Evolutionary conservation across 371 early-diverging fungal species (phyloP).

Genomic region (Thermomucor indicae-seudaticae): DNA sequence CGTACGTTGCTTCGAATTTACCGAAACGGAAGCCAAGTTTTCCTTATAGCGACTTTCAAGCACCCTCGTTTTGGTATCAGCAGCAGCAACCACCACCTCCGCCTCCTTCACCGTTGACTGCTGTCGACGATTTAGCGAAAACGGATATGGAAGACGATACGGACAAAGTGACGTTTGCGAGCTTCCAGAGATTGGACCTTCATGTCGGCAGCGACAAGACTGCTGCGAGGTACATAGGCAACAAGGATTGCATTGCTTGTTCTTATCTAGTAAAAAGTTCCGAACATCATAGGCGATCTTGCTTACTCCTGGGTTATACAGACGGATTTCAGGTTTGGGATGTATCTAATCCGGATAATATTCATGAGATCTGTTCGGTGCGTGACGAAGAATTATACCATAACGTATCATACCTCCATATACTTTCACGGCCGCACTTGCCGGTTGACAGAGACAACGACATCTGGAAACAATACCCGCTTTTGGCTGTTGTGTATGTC

Average conservation of each 20-base stretch:
- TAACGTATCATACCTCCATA: constrained; percentile 50
- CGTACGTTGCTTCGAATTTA: constrained; percentile 49
- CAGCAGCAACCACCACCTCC: constrained; percentile 11
- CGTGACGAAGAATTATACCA: constrained; percentile 41
- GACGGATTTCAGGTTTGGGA: constrained; percentile 86
- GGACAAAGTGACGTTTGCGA: constrained; percentile 24
- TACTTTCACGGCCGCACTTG: constrained; percentile 14
- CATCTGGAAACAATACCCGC: constrained; percentile 27
- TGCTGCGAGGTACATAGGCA: constrained; percentile 1
- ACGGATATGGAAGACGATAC: constrained; percentile 13
- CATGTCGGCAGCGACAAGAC: background rate
- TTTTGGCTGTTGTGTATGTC: constrained; percentile 49
- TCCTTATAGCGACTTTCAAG: constrained; percentile 18
- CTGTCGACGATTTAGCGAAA: background rate
- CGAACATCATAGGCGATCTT: constrained; percentile 26
- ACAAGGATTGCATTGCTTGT: background rate
- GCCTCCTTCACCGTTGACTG: background rate
- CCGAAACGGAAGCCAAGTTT: constrained; percentile 29
- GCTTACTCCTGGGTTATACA: constrained; percentile 69
- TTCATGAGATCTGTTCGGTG: constrained; percentile 68
- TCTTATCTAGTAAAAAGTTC: background rate
- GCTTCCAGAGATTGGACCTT: constrained; percentile 19
- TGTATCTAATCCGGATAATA: constrained; percentile 62
- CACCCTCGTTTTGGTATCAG: constrained; percentile 21
- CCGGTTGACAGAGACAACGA: constrained; percentile 5